Conservation (phyloP, 2,329 filamentous ascomycete genomes). For the Sporothrix brasiliensis region DNA sequence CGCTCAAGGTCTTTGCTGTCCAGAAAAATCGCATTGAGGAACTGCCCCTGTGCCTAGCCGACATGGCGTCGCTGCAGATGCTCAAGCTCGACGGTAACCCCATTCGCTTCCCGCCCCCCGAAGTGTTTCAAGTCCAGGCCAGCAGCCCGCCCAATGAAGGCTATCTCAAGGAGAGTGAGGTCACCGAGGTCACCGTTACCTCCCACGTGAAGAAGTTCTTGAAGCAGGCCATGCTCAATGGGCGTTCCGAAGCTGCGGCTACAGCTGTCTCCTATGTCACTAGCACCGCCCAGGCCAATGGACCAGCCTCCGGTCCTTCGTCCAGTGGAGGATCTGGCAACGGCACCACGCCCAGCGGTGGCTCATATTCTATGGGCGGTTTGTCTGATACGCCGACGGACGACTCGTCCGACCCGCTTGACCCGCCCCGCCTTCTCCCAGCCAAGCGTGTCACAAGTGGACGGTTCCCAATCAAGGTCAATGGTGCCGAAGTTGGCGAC, state of each 20-base stretch:
- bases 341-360: conserved; percentile 13
- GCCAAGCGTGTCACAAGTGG: conserved; percentile 65
- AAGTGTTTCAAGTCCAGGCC: conserved; percentile 64
- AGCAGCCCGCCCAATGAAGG: conserved; percentile 60
- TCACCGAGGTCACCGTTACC: conserved; percentile 63
- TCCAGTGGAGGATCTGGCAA: conserved; percentile 27
- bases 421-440: conserved; percentile 70
- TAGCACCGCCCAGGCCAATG: neutral
- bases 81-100: conserved; percentile 90
- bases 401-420: conserved; percentile 71
- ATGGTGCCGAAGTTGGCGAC: conserved; percentile 69
- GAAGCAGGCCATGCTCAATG: conserved; percentile 54
- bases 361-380: conserved; percentile 33
- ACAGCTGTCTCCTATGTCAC: conserved; percentile 2
- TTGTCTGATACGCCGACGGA: conserved; percentile 57
- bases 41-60: conserved; percentile 79
- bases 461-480: conserved; percentile 71
- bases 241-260: conserved; percentile 50
- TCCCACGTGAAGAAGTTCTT: conserved; percentile 65
- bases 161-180: conserved; percentile 63
- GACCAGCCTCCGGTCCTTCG: conserved; percentile 16
- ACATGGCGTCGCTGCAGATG: conserved; percentile 87
- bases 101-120: conserved; percentile 75
- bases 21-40: conserved; percentile 85
- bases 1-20: conserved; percentile 85